Percentiles rank a stretch among this genome's conserved stretches.
Conservation (phyloP, 78 protist species). For the Dictyostelium discoideum region dicty_2.7 NC_007091.3:3747501-3748000, state of each 20-base stretch:
- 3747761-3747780: background rate
- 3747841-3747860: background rate
- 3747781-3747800: background rate
- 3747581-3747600: slow-evolving; percentile 44
- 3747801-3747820: background rate
- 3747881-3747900: slow-evolving; percentile 3
- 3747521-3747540: slow-evolving; percentile 95
- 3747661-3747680: slow-evolving; percentile 27
- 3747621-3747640: slow-evolving; percentile 61
- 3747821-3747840: background rate
- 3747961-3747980: background rate
- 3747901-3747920: background rate
- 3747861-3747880: background rate
- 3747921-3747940: background rate
- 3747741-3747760: background rate
- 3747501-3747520: slow-evolving; percentile 92
- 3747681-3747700: slow-evolving; percentile 26
- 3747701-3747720: background rate
- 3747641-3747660: slow-evolving; percentile 18
- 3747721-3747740: background rate
- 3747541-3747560: slow-evolving; percentile 74
- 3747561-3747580: slow-evolving; percentile 49
- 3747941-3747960: slow-evolving; percentile 8
- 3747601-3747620: background rate
- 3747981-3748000: background rate